Conservation (phyloP, 2,329 filamentous ascomycete species). For the Colletotrichum sp. region DNA sequence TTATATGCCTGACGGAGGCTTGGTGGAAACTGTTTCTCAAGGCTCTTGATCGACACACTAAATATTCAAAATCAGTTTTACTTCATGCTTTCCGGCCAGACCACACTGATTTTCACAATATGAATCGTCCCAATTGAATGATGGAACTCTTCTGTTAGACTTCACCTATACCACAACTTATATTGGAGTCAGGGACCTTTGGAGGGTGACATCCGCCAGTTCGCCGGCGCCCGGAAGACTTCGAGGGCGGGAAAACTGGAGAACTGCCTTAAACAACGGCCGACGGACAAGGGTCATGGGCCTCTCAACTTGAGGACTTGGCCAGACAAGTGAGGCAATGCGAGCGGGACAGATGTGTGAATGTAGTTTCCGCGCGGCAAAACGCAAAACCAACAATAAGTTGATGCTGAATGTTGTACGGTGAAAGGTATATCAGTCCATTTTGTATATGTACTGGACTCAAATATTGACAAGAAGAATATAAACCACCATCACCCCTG, state of each 20-base stretch:
- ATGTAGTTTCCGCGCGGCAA: not conserved
- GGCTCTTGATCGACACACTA: not conserved
- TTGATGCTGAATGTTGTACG: rapidly evolving
- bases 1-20: rapidly evolving
- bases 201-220: not conserved
- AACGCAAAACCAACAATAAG: rapidly evolving
- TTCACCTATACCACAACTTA: not conserved
- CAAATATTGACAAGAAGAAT: constrained; percentile 1
- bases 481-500: not conserved
- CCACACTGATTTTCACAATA: too few species aligned
- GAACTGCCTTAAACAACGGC: not conserved
- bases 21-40: not conserved
- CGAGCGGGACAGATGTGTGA: not conserved
- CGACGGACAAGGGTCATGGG: not conserved
- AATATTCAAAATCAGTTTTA: too few species aligned
- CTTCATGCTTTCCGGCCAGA: too few species aligned
- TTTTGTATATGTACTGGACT: not conserved
- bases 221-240: not conserved
- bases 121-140: not conserved
- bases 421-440: not conserved
- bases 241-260: not conserved
- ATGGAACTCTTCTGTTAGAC: not conserved
- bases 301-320: not conserved
- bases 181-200: not conserved
- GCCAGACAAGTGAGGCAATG: not conserved